A percentile compares a stretch with the other conserved stretches of the same genome.
Conservation (phyloP, 2,329 filamentous ascomycete genomes). For the Diplodia corticola region DNA sequence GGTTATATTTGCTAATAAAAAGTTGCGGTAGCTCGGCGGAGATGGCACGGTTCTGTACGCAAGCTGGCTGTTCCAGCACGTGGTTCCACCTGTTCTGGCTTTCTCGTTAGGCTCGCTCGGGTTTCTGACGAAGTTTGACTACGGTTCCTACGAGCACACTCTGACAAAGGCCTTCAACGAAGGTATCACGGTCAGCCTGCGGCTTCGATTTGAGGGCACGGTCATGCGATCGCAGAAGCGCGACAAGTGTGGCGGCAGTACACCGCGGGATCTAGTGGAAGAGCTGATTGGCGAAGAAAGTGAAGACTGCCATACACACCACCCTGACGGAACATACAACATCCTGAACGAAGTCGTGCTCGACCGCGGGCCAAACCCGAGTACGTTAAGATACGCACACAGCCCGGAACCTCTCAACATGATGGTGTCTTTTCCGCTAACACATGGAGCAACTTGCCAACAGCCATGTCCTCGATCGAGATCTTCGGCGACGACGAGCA, state of each 20-base stretch:
- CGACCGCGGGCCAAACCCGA: slow-evolving; percentile 89
- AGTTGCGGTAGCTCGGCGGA: slow-evolving; percentile 63
- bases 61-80: slow-evolving; percentile 93
- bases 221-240: slow-evolving; percentile 75
- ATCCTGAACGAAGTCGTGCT: slow-evolving; percentile 97
- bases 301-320: slow-evolving; percentile 81
- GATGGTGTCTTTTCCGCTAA: not conserved
- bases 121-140: slow-evolving; percentile 97
- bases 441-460: not conserved
- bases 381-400: slow-evolving; percentile 54
- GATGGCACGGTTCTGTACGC: slow-evolving; percentile 97
- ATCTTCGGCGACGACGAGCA: slow-evolving; percentile 94
- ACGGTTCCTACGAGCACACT: slow-evolving; percentile 68
- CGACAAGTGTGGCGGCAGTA: slow-evolving; percentile 31
- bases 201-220: slow-evolving; percentile 88
- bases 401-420: not conserved
- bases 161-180: slow-evolving; percentile 72
- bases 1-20: not conserved
- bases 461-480: slow-evolving; percentile 88
- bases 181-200: slow-evolving; percentile 83
- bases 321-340: slow-evolving; percentile 79
- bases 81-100: slow-evolving; percentile 89
- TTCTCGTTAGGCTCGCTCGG: slow-evolving; percentile 90
- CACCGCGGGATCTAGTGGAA: slow-evolving; percentile 70
- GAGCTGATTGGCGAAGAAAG: slow-evolving; percentile 85